These are phyloP conservation scores for Davidsoniella virescens DNA, from an alignment of 2,329 filamentous ascomycete genomes.

Conservation along the genomic window DNA sequence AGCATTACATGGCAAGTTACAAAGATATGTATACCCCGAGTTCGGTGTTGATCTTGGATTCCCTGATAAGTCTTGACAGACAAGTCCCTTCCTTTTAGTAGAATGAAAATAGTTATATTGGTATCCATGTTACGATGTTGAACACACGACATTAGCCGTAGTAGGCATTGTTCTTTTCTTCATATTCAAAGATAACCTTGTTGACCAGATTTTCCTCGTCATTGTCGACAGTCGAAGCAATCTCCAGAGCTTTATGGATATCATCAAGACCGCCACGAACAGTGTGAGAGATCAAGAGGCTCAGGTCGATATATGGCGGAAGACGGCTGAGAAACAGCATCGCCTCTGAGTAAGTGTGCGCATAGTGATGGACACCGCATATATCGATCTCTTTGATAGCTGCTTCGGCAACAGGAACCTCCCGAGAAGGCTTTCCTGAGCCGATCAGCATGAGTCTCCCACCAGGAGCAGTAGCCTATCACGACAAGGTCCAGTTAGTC, in stretches of 20 bases:
- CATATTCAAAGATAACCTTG: constrained; percentile 45
- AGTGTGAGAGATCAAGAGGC: constrained; percentile 48
- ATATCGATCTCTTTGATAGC: constrained; percentile 55
- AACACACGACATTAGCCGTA: neutral
- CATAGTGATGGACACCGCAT: constrained; percentile 55
- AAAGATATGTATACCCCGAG: constrained; percentile 51
- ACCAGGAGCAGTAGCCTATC: constrained; percentile 43
- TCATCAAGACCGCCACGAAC: constrained; percentile 42
- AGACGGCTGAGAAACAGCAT: constrained; percentile 19
- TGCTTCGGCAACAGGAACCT: constrained; percentile 50
- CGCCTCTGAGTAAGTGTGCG: constrained; percentile 51
- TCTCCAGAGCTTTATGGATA: constrained; percentile 52
- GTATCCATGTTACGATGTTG: too few species aligned
- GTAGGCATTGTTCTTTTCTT: neutral
- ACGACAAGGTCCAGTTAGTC: neutral
- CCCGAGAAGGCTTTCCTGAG: constrained; percentile 57
- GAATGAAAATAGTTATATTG: too few species aligned
- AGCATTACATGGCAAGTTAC: constrained; percentile 32
- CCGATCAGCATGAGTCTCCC: constrained; percentile 56
- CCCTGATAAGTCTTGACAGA: constrained; percentile 41
- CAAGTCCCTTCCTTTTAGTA: too few species aligned
- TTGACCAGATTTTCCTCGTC: constrained; percentile 53
- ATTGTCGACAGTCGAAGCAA: constrained; percentile 56
- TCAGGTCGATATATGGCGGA: too few species aligned
- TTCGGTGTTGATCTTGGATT: constrained; percentile 56